Evolutionary conservation across 768 basidiomycete genomes (phyloP).

Genomic region (Paxillus involutus): DNA sequence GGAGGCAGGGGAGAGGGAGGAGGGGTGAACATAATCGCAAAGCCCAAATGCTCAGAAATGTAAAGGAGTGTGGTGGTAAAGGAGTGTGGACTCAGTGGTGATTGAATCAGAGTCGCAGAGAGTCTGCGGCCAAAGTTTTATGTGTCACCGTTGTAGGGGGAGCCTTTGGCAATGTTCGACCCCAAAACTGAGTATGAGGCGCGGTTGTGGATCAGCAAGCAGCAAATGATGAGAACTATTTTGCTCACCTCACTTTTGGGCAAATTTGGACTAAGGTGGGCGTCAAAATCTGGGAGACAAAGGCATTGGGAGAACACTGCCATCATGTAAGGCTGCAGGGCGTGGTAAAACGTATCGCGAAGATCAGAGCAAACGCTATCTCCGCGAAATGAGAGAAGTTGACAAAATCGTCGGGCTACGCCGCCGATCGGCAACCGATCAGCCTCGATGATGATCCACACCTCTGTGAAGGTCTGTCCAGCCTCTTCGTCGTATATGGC

Average conservation of each 20-base stretch:
- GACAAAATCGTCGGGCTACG: too few relatives aligned
- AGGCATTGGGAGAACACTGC: background rate
- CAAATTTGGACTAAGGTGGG: background rate
- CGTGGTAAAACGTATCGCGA: conserved; percentile 14
- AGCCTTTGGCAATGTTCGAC: background rate
- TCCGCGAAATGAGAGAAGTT: conserved; percentile 20
- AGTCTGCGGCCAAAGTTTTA: conserved; percentile 4
- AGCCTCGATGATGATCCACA: too few relatives aligned
- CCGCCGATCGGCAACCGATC: conserved; percentile 12
- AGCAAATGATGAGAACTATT: background rate
- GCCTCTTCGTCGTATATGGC: background rate
- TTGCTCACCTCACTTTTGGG: conserved; percentile 9
- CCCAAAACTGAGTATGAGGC: conserved; percentile 1
- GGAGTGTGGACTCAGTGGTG: conserved; percentile 20
- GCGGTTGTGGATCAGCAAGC: conserved; percentile 6
- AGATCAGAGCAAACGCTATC: conserved; percentile 13
- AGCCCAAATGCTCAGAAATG: conserved; percentile 1
- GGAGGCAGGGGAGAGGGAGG: conserved; percentile 41
- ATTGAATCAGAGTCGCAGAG: conserved; percentile 13
- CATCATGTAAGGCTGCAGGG: background rate
- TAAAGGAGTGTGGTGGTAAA: conserved; percentile 31
- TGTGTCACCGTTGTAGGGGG: background rate
- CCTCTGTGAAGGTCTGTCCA: too few relatives aligned
- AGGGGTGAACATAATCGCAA: conserved; percentile 39
- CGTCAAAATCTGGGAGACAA: conserved; percentile 2